Base-by-base conservation (phyloP, 1,284 basidiomycete species). In the Leccinum colubrinum region DNA sequence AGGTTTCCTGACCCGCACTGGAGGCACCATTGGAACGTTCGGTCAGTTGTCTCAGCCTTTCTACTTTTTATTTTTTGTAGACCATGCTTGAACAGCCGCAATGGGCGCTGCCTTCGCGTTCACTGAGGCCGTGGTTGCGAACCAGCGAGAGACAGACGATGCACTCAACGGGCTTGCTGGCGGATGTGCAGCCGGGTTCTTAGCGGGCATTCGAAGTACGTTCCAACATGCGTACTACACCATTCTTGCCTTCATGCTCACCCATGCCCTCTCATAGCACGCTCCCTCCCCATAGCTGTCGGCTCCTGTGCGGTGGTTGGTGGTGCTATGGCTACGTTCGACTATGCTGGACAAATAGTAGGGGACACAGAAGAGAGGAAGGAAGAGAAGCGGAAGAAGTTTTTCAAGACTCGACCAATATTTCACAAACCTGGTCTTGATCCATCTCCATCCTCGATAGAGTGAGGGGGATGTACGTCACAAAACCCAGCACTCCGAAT, bases 41-140 rank as follows among this genome's bases (percentile, higher is more conserved):
- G 95, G 95, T 77, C 83, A 94, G 76, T 79, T n/a, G 63, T 91
- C 91, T 57, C 80, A 88, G 66, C 90, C 85, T 57, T 90, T 91
- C 91, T 6, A 89, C 93, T 20, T 72, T 91, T 87, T 15, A 84
- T 91, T 77, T 73, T 86, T 74, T 87, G 90, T 94, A 8, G 65
- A 73, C 86, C 76, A 20, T 57, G 30, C 46, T 62, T 59, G 63
- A 55, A 64, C 66, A 95, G 94, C 93, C 70, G 94, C 92, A n/a
- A 91, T 97, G 87, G 95, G 94, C 52, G 90, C 89, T 64, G 85
- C 91, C 30, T 98, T 93, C 74, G 90, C 94, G 15, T 86, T 90
- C 70, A 92, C 92, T 4, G 91, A 97, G 72, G 81, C 92, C 7
- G 78, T 83, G 37, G 86, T 93, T 17, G 92, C 93, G 63, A 98